A percentile compares a stretch with the other conserved stretches of the same genome.
phyloP scores from a whole-genome alignment of 2,329 filamentous ascomycete species.

The Monilinia fructigena region DNA sequence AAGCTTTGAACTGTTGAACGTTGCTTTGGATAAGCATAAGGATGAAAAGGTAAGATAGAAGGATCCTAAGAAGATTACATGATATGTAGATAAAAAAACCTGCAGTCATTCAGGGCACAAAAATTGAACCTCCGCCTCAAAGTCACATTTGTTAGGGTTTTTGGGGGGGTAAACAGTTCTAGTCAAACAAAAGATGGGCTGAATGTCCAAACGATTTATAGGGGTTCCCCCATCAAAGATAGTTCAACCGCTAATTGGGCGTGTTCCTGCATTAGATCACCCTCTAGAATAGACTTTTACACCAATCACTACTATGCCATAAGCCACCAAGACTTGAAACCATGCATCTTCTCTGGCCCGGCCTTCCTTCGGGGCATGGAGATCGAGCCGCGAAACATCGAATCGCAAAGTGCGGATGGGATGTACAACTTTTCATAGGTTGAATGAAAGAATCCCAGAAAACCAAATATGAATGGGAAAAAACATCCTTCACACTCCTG shows the following conservation, averaged over 20 bases:
- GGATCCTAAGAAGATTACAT: conserved; percentile 8
- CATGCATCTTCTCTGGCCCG: conserved; percentile 19
- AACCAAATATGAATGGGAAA: background rate
- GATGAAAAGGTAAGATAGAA: background rate
- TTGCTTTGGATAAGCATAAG: background rate
- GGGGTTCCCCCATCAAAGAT: background rate
- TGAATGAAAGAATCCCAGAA: background rate
- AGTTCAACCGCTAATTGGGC: conserved; percentile 7
- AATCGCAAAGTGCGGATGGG: conserved; percentile 15
- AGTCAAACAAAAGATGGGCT: conserved; percentile 3
- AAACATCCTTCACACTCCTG: conserved; percentile 13
- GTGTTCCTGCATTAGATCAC: conserved; percentile 19
- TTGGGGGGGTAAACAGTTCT: conserved; percentile 4
- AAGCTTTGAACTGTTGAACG: background rate
- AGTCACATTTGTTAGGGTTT: conserved; percentile 6
- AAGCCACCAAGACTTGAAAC: conserved; percentile 7
- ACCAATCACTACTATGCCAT: background rate
- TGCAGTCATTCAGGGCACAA: background rate
- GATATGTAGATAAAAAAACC: background rate
- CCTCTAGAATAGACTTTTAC: background rate
- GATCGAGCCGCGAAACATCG: conserved; percentile 18
- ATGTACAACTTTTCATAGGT: conserved; percentile 14
- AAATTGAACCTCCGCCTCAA: background rate
- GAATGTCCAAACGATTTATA: background rate
- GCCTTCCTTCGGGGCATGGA: conserved; percentile 19